These are phyloP conservation scores for Lobosporangium transversale DNA, from an alignment of 192 early-diverging fungal genomes.

Conservation along the genomic window DNA sequence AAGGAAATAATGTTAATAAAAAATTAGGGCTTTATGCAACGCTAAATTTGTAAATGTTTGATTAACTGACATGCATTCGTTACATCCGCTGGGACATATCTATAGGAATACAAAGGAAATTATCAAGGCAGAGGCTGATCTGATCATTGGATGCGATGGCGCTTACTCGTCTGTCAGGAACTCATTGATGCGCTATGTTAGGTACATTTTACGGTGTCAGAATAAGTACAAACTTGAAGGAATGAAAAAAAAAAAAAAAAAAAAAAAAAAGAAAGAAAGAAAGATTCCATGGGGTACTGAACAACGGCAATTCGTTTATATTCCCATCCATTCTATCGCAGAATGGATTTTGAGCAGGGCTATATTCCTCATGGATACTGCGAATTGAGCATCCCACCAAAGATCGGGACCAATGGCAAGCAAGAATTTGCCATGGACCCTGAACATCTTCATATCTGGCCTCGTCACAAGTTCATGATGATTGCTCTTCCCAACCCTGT, in stretches of 20 bases:
- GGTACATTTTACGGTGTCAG: slow-evolving; percentile 52
- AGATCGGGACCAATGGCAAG: slow-evolving; percentile 59
- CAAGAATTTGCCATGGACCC: slow-evolving; percentile 85
- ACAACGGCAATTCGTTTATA: neutral
- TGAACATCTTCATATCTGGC: slow-evolving; percentile 98
- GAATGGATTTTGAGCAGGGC: slow-evolving; percentile 86
- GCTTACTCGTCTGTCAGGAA: slow-evolving; percentile 83
- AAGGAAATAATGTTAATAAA: too few species aligned
- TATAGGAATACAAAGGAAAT: slow-evolving; percentile 54
- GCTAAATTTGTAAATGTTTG: too few species aligned
- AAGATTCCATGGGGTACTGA: neutral
- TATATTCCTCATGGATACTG: slow-evolving; percentile 94
- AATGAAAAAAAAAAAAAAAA: neutral
- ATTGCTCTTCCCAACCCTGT: slow-evolving; percentile 96
- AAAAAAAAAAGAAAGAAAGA: neutral
- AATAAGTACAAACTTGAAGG: neutral
- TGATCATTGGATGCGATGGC: slow-evolving; percentile 92
- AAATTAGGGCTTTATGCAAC: too few species aligned
- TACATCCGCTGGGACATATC: too few species aligned
- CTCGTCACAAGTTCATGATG: slow-evolving; percentile 95
- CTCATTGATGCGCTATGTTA: slow-evolving; percentile 80
- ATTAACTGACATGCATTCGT: slow-evolving; percentile 17
- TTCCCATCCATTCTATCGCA: slow-evolving; percentile 11
- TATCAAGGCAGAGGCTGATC: slow-evolving; percentile 66
- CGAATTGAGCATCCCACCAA: slow-evolving; percentile 89